These are phyloP conservation scores for Verbena officinalis DNA, from an alignment of 257 asterid species.

Conservation along the genomic window DNA sequence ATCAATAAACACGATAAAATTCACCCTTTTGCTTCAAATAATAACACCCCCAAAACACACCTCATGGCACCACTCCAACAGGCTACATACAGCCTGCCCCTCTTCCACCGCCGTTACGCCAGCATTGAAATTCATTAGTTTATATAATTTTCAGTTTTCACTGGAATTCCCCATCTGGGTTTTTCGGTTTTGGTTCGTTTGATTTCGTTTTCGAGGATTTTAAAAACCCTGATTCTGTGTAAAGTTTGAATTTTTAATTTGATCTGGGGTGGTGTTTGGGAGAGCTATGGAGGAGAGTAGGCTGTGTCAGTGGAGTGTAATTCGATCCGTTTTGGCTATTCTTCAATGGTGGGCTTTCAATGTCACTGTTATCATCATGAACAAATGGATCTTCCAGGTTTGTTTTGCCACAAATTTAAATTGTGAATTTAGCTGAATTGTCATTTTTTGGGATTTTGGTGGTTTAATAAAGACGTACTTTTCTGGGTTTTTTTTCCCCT, in stretches of 20 bases:
- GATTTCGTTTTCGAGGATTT: conserved; percentile 25
- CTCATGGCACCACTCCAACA: conserved; percentile 36
- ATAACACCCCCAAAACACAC: conserved; percentile 26
- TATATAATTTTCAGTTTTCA: neutral
- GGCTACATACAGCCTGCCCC: conserved; percentile 35
- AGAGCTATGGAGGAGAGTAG: conserved; percentile 56
- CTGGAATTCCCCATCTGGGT: conserved; percentile 28
- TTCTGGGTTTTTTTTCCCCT: conserved; percentile 13
- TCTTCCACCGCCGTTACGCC: conserved; percentile 33
- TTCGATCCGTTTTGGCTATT: conserved; percentile 72
- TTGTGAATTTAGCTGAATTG: neutral
- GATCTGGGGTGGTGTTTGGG: conserved; percentile 39
- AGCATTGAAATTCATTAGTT: conserved; percentile 18
- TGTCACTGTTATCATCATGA: conserved; percentile 82
- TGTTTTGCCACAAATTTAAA: neutral
- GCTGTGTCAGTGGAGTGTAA: conserved; percentile 60
- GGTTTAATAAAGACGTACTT: neutral
- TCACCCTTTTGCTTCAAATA: neutral
- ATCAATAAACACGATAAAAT: too few relatives aligned
- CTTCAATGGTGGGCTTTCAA: conserved; percentile 90
- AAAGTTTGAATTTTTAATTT: conserved; percentile 27
- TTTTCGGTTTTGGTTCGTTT: conserved; percentile 3
- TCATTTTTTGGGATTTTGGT: neutral
- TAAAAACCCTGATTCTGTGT: neutral
- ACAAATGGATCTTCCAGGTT: conserved; percentile 95